These are phyloP conservation scores for Fusarium heterosporum DNA, from an alignment of 2,329 filamentous ascomycete species.

Conservation along the genomic window DNA sequence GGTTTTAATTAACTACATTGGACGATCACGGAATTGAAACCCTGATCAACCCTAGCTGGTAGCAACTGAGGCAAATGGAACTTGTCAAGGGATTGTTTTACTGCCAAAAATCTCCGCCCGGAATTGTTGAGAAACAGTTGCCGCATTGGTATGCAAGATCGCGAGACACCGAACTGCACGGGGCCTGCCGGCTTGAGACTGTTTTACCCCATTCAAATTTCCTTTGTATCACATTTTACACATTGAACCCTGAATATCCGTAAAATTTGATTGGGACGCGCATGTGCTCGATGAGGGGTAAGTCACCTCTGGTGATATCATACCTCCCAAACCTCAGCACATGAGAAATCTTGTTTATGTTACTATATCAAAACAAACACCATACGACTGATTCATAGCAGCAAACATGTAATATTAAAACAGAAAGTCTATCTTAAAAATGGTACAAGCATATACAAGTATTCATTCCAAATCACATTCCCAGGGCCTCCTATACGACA, in stretches of 20 bases:
- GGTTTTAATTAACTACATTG: slow-evolving; percentile 2
- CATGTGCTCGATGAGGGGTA: too few species aligned
- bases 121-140: accelerated
- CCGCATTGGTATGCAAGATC: accelerated
- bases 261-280: too few species aligned
- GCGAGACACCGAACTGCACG: not conserved
- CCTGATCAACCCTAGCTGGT: slow-evolving; percentile 19
- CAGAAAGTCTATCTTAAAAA: not conserved
- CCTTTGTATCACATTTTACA: too few species aligned
- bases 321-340: too few species aligned
- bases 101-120: slow-evolving; percentile 25
- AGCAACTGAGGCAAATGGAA: slow-evolving; percentile 5
- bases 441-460: not conserved
- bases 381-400: too few species aligned
- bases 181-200: too few species aligned
- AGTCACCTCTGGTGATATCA: too few species aligned
- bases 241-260: too few species aligned
- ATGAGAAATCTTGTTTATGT: too few species aligned
- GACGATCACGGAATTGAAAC: slow-evolving; percentile 25
- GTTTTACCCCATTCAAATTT: too few species aligned
- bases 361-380: too few species aligned
- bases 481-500: not conserved
- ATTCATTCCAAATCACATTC: not conserved
- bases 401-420: not conserved
- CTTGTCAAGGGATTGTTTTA: slow-evolving; percentile 24